phyloP scores from a whole-genome alignment of 2,329 filamentous ascomycete species.

The Rutstroemia sp. region DNA sequence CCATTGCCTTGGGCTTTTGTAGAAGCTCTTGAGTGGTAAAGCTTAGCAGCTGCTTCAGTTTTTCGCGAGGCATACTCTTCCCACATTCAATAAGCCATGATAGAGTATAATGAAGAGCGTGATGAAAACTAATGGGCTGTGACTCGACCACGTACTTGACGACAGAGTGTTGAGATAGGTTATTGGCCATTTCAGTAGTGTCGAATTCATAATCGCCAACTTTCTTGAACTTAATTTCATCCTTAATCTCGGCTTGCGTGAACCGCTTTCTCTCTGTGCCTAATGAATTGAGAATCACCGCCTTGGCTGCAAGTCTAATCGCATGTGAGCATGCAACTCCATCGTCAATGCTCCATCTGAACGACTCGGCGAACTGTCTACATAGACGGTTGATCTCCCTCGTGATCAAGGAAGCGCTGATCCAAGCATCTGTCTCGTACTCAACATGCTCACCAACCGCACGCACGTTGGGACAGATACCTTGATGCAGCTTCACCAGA shows the following conservation, averaged over 20 bases:
- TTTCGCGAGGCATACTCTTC: constrained; percentile 61
- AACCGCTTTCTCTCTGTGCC: constrained; percentile 86
- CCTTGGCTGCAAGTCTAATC: constrained; percentile 68
- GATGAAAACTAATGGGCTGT: constrained; percentile 93
- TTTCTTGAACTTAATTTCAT: constrained; percentile 75
- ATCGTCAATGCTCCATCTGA: constrained; percentile 55
- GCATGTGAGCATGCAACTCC: constrained; percentile 33
- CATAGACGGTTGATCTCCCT: constrained; percentile 92
- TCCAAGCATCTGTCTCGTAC: constrained; percentile 98
- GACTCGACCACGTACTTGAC: constrained; percentile 85
- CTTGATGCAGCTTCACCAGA: constrained; percentile 90
- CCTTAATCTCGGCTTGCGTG: constrained; percentile 78
- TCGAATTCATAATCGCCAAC: constrained; percentile 78
- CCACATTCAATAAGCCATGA: constrained; percentile 94
- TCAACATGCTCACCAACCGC: constrained; percentile 94
- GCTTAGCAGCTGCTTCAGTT: constrained; percentile 60
- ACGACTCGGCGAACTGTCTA: constrained; percentile 80
- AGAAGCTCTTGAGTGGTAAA: constrained; percentile 67
- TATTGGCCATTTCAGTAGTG: constrained; percentile 25
- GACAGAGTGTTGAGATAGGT: constrained; percentile 47
- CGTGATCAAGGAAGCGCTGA: constrained; percentile 88
- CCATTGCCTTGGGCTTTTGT: constrained; percentile 55
- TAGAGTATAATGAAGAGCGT: constrained; percentile 89
- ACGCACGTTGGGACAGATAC: constrained; percentile 88
- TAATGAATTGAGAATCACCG: constrained; percentile 81